These are phyloP conservation scores for Petasospora fabianii DNA, from an alignment of 1,139 yeast species.

Conservation along the genomic window DNA sequence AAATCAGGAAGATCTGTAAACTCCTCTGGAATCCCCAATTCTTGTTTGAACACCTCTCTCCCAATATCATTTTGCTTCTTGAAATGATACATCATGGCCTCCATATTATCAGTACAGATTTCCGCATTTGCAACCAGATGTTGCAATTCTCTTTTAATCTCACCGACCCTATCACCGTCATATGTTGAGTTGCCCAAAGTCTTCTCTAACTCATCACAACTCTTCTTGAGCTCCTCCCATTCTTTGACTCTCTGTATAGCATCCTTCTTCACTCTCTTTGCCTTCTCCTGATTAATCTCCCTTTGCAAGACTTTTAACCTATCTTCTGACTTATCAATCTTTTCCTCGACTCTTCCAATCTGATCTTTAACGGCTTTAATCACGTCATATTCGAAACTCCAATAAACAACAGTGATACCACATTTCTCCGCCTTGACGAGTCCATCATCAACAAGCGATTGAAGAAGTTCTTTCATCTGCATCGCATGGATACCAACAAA, in stretches of 20 bases:
- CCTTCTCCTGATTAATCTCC: constrained; percentile 14
- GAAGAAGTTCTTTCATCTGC: constrained; percentile 48
- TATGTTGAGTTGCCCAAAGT: constrained; percentile 12
- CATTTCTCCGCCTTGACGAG: constrained; percentile 49
- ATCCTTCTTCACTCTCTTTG: constrained; percentile 7
- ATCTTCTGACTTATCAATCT: constrained; percentile 10
- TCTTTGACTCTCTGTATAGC: not conserved
- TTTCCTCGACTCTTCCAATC: constrained; percentile 13
- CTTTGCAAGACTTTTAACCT: constrained; percentile 10
- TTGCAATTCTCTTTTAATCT: constrained; percentile 11
- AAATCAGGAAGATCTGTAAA: constrained; percentile 25
- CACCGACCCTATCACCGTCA: constrained; percentile 10
- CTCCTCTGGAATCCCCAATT: constrained; percentile 30
- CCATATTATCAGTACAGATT: constrained; percentile 29
- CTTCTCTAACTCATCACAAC: constrained; percentile 5
- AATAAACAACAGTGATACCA: constrained; percentile 50
- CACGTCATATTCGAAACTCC: constrained; percentile 46
- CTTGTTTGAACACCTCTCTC: constrained; percentile 22
- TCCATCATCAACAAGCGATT: constrained; percentile 42
- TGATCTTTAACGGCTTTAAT: constrained; percentile 18
- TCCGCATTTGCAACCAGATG: constrained; percentile 16
- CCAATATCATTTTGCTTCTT: constrained; percentile 19
- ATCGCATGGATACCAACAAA: constrained; percentile 43
- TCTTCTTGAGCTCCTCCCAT: constrained; percentile 3
- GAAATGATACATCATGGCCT: constrained; percentile 26